A percentile compares a stretch with the other conserved stretches of the same genome.
These are phyloP conservation scores for Ceratocystis destructans DNA, from an alignment of 2,329 filamentous ascomycete species.

Conservation along the genomic window DNA sequence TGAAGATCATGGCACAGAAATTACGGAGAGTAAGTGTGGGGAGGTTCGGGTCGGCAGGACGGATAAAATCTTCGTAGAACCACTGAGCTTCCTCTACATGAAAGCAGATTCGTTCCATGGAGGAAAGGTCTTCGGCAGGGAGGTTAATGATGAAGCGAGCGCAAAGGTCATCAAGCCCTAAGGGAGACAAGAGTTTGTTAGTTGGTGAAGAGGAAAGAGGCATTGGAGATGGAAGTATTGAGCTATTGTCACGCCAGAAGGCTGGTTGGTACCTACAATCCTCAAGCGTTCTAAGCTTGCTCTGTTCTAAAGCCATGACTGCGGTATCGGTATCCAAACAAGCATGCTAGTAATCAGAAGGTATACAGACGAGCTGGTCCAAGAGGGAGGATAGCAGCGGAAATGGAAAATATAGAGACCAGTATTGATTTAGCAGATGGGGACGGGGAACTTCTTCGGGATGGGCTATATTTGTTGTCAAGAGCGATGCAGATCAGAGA, in stretches of 20 bases:
- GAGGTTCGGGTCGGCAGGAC: slow-evolving; percentile 69
- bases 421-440: neutral
- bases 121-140: slow-evolving; percentile 76
- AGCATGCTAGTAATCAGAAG: slow-evolving; percentile 11
- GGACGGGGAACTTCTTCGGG: neutral
- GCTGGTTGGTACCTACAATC: slow-evolving; percentile 7
- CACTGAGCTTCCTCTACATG: slow-evolving; percentile 99
- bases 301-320: slow-evolving; percentile 12
- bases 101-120: slow-evolving; percentile 90
- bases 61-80: slow-evolving; percentile 99
- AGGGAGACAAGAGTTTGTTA: neutral
- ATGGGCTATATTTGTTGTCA: no score
- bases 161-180: slow-evolving; percentile 88
- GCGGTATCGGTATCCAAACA: slow-evolving; percentile 5
- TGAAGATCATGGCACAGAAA: slow-evolving; percentile 84
- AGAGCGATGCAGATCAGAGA: neutral
- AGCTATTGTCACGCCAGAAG: neutral
- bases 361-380: neutral
- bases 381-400: neutral
- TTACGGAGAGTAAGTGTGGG: slow-evolving; percentile 73
- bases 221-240: no score
- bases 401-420: neutral
- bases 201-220: neutral
- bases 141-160: slow-evolving; percentile 98
- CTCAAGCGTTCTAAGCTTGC: slow-evolving; percentile 14